These are phyloP conservation scores for Fusarium anthophilum DNA, from an alignment of 2,329 filamentous ascomycete genomes.

Conservation along the genomic window DNA sequence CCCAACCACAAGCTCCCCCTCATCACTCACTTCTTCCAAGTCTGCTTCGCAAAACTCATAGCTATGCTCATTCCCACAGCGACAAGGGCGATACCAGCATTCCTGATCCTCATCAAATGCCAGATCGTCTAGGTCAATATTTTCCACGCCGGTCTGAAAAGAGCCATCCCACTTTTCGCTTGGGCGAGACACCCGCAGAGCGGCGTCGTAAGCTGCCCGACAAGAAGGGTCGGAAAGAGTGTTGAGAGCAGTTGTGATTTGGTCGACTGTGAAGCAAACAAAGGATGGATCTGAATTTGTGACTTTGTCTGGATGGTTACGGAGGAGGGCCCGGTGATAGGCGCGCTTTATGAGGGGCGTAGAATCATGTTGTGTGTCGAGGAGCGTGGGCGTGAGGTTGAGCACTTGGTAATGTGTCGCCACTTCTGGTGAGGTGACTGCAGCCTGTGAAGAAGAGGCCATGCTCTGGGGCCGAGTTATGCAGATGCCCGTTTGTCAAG, in stretches of 20 bases:
- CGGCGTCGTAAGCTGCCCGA: conserved; percentile 64
- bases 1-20: conserved; percentile 70
- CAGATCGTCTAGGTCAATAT: conserved; percentile 72
- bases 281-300: conserved; percentile 13
- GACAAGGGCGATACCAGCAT: conserved; percentile 67
- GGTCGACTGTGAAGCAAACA: conserved; percentile 69
- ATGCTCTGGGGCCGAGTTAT: neutral
- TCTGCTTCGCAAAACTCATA: conserved; percentile 68
- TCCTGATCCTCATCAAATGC: conserved; percentile 58
- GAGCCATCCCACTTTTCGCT: conserved; percentile 32
- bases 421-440: conserved; percentile 23
- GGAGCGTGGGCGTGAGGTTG: conserved; percentile 59
- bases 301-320: conserved; percentile 72
- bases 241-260: conserved; percentile 69
- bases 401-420: conserved; percentile 70
- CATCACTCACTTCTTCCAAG: conserved; percentile 65
- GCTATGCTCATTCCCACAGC: conserved; percentile 70
- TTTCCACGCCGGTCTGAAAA: conserved; percentile 70
- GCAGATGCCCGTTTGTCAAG: neutral
- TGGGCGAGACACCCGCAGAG: conserved; percentile 52
- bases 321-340: conserved; percentile 71
- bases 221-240: conserved; percentile 61
- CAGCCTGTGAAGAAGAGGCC: conserved; percentile 13
- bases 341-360: conserved; percentile 66
- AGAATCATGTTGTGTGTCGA: conserved; percentile 55